Percentiles rank a stretch among this genome's conserved stretches.
These are phyloP conservation scores for Fusarium ramigenum DNA, from an alignment of 2,329 filamentous ascomycete species.

Conservation along the genomic window DNA sequence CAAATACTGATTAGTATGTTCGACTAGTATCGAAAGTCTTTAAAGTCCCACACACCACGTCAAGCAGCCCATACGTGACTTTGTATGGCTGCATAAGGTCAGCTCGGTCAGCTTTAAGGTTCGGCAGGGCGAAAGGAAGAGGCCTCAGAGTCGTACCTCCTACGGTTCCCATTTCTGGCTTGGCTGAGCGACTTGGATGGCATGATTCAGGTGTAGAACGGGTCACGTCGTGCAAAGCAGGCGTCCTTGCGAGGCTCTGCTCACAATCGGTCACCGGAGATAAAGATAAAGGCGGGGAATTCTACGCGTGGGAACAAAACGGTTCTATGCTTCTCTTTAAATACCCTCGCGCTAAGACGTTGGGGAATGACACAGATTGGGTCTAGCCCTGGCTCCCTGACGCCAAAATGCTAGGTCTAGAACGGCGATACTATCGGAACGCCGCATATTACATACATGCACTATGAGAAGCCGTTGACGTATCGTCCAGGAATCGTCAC, in stretches of 20 bases:
- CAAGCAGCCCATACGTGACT: conserved; percentile 26
- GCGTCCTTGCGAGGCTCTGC: background rate
- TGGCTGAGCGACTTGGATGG: background rate
- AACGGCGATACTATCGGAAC: background rate
- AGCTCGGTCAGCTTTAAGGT: background rate
- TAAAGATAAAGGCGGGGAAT: background rate
- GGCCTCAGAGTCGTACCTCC: conserved; percentile 9
- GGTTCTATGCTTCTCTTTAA: conserved; percentile 16
- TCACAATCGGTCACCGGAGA: background rate
- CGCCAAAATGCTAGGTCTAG: background rate
- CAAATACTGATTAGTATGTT: conserved; percentile 6
- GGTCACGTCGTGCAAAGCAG: background rate
- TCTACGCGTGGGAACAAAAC: conserved; percentile 4
- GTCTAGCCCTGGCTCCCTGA: background rate
- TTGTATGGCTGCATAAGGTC: conserved; percentile 15
- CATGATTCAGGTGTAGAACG: background rate
- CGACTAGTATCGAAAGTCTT: background rate
- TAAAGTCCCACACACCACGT: conserved; percentile 18
- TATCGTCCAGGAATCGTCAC: background rate
- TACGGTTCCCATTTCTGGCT: conserved; percentile 10
- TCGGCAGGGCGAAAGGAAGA: background rate
- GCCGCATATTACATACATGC: background rate
- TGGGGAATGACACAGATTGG: background rate
- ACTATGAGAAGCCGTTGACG: background rate
- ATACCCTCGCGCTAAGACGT: conserved; percentile 7